Base-by-base conservation (phyloP, 495 filamentous ascomycete species). In the Xylaria venustula region DNA sequence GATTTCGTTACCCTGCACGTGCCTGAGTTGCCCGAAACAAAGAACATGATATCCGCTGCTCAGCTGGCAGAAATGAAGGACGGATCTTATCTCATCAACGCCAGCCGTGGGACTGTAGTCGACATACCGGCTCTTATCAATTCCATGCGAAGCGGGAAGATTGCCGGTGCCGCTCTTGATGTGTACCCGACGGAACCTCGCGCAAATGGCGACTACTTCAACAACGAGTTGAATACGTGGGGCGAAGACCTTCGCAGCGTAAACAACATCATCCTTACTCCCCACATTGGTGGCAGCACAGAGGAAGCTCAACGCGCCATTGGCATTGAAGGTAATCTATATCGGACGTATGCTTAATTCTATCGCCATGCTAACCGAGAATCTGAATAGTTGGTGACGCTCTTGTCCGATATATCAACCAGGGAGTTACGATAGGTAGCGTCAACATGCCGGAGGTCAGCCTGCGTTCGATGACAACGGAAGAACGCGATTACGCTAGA, bases 291-390 rank as follows among this genome's bases (percentile, higher is more conserved):
- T 55, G 94, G 94, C 32, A 95, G 90, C 75, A 99, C 95, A 3
- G 95, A 99, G 74, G 93, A 99, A 79, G 95, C 95, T 6, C 95
- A 99, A 77, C 86, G 90, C 54, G 93, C 95, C 8, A 99, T 98
- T 71, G 95, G 95, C 64, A 80, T 95, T 25, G 95, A 99, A 80
- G 79, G 77, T 77, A 67, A 37, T 54, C 14, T 45, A 25, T 14
- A 14, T 12, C 28, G 6, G 28, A 48, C 52, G 5, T 32, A 46
- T 32, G n/a, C 25, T 12, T 20, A 30, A 30, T 28, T 23, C 34
- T 19, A 14, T 2, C n/a, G 11, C 20, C 47, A 17, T 37, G 15
- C 58, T 61, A 37, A 61, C 41, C 11, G 58, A 20, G 41, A 47
- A 2, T 44, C 49, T 61, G 44, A 68, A 15, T 63, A 81, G 94